Conservation (phyloP, 1,139 yeast genomes). For the Zygotorulaspora mrakii region DNA sequence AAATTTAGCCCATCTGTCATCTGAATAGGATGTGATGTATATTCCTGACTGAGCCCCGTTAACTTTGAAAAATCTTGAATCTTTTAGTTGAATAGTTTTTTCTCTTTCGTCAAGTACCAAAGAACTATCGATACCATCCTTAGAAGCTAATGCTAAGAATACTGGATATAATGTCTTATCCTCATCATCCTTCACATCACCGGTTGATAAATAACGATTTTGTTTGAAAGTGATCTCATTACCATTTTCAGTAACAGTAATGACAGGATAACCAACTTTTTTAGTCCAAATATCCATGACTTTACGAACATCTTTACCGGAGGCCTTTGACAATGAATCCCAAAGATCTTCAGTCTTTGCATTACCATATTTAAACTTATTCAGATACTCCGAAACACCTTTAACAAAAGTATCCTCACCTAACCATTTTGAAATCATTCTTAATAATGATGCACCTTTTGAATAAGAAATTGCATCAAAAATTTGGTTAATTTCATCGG, state of each 20-base stretch:
- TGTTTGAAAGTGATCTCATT: constrained; percentile 54
- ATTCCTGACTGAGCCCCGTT: constrained; percentile 83
- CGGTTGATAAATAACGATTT: constrained; percentile 73
- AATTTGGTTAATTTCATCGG: constrained; percentile 81
- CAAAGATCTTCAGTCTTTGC: constrained; percentile 79
- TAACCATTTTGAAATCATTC: constrained; percentile 72
- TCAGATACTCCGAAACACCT: constrained; percentile 73
- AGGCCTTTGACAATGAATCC: constrained; percentile 67
- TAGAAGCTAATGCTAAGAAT: constrained; percentile 71
- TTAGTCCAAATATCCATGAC: constrained; percentile 83
- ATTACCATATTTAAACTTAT: constrained; percentile 67
- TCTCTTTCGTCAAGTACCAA: constrained; percentile 56
- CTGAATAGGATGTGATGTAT: constrained; percentile 73
- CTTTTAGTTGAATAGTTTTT: constrained; percentile 45
- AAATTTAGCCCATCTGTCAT: constrained; percentile 69
- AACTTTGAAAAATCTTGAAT: constrained; percentile 59
- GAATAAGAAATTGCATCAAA: constrained; percentile 82
- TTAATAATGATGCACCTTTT: constrained; percentile 75
- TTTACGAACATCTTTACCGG: constrained; percentile 66
- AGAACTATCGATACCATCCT: constrained; percentile 60
- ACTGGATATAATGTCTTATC: constrained; percentile 76
- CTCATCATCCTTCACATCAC: constrained; percentile 72
- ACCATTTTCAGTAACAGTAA: constrained; percentile 53
- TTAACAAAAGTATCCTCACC: constrained; percentile 72
- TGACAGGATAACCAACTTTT: constrained; percentile 79